phyloP scores from a whole-genome alignment of 2,329 filamentous ascomycete genomes.

The Didymella lethalis region DNA sequence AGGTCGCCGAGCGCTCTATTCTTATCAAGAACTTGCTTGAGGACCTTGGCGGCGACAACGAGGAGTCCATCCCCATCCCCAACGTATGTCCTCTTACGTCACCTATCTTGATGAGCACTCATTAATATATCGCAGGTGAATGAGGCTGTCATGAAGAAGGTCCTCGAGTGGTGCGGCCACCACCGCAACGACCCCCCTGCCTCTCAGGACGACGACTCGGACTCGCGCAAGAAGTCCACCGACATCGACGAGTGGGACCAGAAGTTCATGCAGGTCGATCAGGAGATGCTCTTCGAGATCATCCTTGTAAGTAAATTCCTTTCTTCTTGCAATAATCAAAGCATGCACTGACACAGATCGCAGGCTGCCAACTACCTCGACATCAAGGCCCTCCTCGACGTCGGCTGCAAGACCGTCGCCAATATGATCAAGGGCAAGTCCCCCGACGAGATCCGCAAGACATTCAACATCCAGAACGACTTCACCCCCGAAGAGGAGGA shows the following conservation, averaged over 20 bases:
- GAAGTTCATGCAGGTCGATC: conserved; percentile 99
- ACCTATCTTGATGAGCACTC: neutral
- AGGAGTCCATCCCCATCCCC: conserved; percentile 83
- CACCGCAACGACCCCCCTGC: conserved; percentile 89
- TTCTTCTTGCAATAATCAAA: neutral
- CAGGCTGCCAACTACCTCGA: conserved; percentile 98
- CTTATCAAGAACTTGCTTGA: conserved; percentile 99
- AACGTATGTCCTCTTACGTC: conserved; percentile 59
- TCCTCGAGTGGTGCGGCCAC: conserved; percentile 97
- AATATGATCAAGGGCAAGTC: conserved; percentile 99
- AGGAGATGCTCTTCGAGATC: conserved; percentile 99
- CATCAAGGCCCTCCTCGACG: conserved; percentile 96
- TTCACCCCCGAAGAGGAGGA: conserved; percentile 99
- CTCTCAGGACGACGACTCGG: conserved; percentile 85
- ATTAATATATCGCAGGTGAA: conserved; percentile 69
- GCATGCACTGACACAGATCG: conserved; percentile 25
- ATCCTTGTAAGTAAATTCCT: conserved; percentile 73
- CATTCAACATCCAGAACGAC: conserved; percentile 99
- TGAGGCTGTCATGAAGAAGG: conserved; percentile 91
- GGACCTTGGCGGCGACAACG: conserved; percentile 74
- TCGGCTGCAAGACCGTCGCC: conserved; percentile 98
- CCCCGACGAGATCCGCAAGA: conserved; percentile 98
- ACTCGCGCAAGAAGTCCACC: conserved; percentile 96
- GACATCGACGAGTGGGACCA: conserved; percentile 99
- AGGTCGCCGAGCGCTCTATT: conserved; percentile 88